A percentile compares a stretch with the other conserved stretches of the same genome.
These are phyloP conservation scores for Suillus occidentalis DNA, from an alignment of 768 basidiomycete species.

Conservation along the genomic window DNA sequence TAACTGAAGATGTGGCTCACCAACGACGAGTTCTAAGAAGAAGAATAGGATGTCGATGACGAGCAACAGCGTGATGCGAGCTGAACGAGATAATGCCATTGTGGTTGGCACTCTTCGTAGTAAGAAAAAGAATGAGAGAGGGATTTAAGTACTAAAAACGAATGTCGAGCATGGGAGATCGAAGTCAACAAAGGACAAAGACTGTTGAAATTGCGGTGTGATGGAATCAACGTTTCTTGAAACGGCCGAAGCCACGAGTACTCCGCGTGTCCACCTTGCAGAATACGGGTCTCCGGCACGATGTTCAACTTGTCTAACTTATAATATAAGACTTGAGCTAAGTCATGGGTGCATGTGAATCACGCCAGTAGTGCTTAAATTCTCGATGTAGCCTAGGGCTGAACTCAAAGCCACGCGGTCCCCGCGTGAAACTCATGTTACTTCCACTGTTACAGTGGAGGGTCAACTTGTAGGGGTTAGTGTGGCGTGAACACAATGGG, in stretches of 20 bases:
- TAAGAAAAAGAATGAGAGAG: background rate
- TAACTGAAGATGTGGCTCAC: conserved; percentile 37
- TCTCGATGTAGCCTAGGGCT: background rate
- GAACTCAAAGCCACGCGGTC: background rate
- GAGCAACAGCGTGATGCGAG: conserved; percentile 74
- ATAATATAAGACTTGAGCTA: no score
- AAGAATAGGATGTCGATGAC: conserved; percentile 87
- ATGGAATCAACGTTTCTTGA: no score
- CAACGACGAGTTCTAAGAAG: conserved; percentile 79
- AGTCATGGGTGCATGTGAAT: background rate
- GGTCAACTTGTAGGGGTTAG: background rate
- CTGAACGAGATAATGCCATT: conserved; percentile 59
- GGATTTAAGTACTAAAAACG: background rate
- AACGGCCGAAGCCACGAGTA: background rate
- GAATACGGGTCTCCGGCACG: background rate
- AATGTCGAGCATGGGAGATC: background rate
- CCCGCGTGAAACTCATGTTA: background rate
- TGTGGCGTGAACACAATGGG: background rate
- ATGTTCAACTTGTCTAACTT: no score
- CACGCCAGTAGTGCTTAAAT: background rate
- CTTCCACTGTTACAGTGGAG: background rate
- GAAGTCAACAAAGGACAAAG: background rate
- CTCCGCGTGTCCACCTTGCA: background rate
- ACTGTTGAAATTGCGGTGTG: background rate
- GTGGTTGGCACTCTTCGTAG: background rate